A percentile compares a stretch with the other conserved stretches of the same genome.
Evolutionary conservation across 2,329 filamentous ascomycete species (phyloP).

Genomic region (Dactylonectria estremocensis): DNA sequence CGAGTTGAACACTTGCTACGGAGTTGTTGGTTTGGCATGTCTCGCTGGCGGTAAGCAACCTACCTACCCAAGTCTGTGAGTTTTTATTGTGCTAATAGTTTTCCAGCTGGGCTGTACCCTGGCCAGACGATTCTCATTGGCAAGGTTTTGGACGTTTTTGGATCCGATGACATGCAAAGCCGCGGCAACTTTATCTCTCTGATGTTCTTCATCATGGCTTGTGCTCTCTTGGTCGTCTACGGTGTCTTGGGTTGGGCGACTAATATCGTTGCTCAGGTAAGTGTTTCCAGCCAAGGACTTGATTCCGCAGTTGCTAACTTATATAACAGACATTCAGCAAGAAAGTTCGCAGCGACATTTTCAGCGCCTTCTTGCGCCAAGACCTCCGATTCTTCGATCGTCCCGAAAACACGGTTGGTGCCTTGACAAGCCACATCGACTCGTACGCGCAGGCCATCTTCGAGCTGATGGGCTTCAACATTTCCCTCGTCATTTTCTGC

Average conservation of each 20-base stretch:
- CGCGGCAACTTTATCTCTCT: slow-evolving; percentile 66
- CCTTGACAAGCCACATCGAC: slow-evolving; percentile 52
- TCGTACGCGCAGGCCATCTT: slow-evolving; percentile 55
- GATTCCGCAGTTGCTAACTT: not conserved
- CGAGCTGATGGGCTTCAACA: slow-evolving; percentile 58
- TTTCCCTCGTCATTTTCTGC: slow-evolving; percentile 54
- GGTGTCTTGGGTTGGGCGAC: slow-evolving; percentile 53
- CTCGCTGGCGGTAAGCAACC: not conserved
- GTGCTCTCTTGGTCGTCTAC: slow-evolving; percentile 60
- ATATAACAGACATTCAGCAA: slow-evolving; percentile 32
- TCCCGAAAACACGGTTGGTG: slow-evolving; percentile 55
- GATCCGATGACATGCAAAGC: slow-evolving; percentile 48
- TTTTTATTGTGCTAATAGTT: not conserved
- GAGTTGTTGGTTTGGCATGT: not conserved
- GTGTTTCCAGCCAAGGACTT: slow-evolving; percentile 38
- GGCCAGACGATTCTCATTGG: slow-evolving; percentile 60
- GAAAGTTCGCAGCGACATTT: slow-evolving; percentile 50
- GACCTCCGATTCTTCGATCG: slow-evolving; percentile 59
- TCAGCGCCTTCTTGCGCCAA: slow-evolving; percentile 52
- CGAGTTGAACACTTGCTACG: not conserved
- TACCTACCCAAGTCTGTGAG: not conserved
- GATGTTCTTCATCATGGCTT: slow-evolving; percentile 68
- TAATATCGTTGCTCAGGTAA: slow-evolving; percentile 48
- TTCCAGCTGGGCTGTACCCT: slow-evolving; percentile 53
- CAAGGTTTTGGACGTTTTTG: slow-evolving; percentile 58